Evolutionary conservation across 306 rosid genomes (phyloP).

Genomic region (Herpetospermum pedunculosum): DNA sequence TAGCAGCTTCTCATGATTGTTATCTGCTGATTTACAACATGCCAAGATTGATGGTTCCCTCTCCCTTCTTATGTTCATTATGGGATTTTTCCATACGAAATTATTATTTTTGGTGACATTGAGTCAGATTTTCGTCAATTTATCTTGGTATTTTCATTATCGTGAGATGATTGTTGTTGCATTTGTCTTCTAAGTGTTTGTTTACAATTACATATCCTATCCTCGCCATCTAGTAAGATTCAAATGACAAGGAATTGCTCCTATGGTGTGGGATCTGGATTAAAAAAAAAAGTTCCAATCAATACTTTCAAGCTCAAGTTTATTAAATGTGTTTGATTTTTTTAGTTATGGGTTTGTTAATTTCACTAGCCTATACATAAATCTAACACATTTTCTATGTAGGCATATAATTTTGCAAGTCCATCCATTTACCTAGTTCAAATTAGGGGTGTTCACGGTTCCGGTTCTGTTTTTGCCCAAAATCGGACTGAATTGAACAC

Average conservation of each 20-base stretch:
- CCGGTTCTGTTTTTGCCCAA: too few species aligned
- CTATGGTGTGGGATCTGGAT: background rate
- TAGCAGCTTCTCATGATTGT: conserved; percentile 1
- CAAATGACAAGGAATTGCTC: background rate
- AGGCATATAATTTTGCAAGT: too few species aligned
- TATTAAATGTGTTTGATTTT: background rate
- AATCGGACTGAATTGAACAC: too few species aligned
- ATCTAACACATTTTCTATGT: too few species aligned
- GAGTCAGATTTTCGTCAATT: background rate
- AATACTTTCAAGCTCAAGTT: background rate
- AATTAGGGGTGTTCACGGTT: too few species aligned
- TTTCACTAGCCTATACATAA: too few species aligned
- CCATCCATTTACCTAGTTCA: too few species aligned
- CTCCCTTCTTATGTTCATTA: background rate
- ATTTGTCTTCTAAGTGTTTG: background rate
- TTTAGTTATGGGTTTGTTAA: background rate
- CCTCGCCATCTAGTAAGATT: background rate
- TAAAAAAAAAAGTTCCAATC: background rate
- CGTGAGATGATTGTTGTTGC: background rate
- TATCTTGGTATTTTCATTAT: background rate
- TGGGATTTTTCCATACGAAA: background rate
- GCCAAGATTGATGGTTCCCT: background rate
- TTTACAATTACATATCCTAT: background rate
- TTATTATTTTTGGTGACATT: background rate
- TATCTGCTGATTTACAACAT: background rate